phyloP scores from a whole-genome alignment of 495 filamentous ascomycete species.

The Pyrenopolyporus hunteri region DNA sequence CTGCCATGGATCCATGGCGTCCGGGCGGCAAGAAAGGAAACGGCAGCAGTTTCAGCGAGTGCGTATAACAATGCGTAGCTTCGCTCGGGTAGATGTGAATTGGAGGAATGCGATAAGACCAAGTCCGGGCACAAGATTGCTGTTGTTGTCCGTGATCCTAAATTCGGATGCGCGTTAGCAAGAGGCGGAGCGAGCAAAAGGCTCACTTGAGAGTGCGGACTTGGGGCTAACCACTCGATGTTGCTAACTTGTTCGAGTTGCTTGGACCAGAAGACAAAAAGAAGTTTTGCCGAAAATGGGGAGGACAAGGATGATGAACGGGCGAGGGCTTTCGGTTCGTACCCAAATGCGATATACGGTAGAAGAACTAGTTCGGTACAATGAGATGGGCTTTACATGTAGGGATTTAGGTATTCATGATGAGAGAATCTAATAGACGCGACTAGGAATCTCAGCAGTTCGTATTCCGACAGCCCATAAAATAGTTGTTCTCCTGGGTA shows the following conservation, averaged over 20 bases:
- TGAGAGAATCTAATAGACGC: slow-evolving; percentile 9
- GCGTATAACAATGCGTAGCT: slow-evolving; percentile 14
- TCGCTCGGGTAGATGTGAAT: slow-evolving; percentile 23
- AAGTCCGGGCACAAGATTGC: slow-evolving; percentile 32
- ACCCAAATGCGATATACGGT: slow-evolving; percentile 41
- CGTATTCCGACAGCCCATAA: not conserved
- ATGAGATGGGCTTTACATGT: not conserved
- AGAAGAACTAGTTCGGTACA: slow-evolving; percentile 20
- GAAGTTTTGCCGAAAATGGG: slow-evolving; percentile 30
- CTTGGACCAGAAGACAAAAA: slow-evolving; percentile 32
- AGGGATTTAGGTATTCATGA: slow-evolving; percentile 38
- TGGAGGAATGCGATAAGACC: slow-evolving; percentile 28
- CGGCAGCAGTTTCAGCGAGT: slow-evolving; percentile 10
- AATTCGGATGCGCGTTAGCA: slow-evolving; percentile 34
- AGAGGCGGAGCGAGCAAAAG: slow-evolving; percentile 22
- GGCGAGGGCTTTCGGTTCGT: slow-evolving; percentile 26
- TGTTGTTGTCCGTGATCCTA: slow-evolving; percentile 24
- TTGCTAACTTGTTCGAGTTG: slow-evolving; percentile 29
- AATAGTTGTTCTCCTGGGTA: not conserved
- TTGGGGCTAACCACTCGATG: slow-evolving; percentile 19
- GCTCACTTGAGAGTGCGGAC: slow-evolving; percentile 29
- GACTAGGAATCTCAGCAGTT: not conserved
- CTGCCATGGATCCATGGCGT: slow-evolving; percentile 66
- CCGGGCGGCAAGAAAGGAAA: slow-evolving; percentile 24
- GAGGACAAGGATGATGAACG: slow-evolving; percentile 39